A percentile compares a stretch with the other conserved stretches of the same genome.
Evolutionary conservation across 73 alveolate species (phyloP).

Genomic region (Effrenium voratum): DNA sequence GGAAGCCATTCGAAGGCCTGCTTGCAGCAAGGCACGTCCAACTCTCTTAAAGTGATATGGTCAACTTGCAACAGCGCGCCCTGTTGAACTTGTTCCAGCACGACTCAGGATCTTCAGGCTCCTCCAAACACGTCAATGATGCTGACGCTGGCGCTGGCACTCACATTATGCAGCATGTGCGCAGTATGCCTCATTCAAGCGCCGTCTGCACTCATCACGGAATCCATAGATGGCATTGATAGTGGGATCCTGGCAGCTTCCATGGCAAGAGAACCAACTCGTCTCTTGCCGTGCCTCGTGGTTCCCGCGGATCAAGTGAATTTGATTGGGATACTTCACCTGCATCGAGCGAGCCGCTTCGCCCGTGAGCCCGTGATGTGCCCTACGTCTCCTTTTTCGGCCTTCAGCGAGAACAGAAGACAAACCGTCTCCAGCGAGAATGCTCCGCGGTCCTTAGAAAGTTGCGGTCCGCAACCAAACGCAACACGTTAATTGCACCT

Average conservation of each 20-base stretch:
- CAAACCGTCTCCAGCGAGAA: conserved; percentile 98
- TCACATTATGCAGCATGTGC: neutral
- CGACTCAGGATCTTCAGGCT: conserved; percentile 94
- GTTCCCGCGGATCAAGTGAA: conserved; percentile 97
- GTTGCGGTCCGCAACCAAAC: neutral
- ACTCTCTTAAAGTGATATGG: neutral
- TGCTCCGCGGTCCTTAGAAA: conserved; percentile 97
- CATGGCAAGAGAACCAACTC: neutral
- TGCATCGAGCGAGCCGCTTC: neutral
- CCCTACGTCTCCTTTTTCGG: neutral
- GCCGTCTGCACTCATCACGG: conserved; percentile 99
- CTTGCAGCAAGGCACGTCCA: neutral
- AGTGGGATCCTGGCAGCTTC: conserved; percentile 96
- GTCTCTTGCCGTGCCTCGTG: conserved; percentile 94
- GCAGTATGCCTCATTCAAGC: conserved; percentile 98
- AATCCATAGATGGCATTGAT: conserved; percentile 98
- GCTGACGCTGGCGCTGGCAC: no score
- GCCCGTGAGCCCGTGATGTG: no score
- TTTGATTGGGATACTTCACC: conserved; percentile 97
- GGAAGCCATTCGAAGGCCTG: conserved; percentile 96
- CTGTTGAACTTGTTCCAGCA: conserved; percentile 95
- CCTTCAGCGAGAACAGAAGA: conserved; percentile 98
- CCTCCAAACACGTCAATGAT: no score
- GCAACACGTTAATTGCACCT: no score
- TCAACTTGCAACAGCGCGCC: neutral